Conservation (phyloP, 495 filamentous ascomycete genomes). For the Penicillium coprophilum region DNA sequence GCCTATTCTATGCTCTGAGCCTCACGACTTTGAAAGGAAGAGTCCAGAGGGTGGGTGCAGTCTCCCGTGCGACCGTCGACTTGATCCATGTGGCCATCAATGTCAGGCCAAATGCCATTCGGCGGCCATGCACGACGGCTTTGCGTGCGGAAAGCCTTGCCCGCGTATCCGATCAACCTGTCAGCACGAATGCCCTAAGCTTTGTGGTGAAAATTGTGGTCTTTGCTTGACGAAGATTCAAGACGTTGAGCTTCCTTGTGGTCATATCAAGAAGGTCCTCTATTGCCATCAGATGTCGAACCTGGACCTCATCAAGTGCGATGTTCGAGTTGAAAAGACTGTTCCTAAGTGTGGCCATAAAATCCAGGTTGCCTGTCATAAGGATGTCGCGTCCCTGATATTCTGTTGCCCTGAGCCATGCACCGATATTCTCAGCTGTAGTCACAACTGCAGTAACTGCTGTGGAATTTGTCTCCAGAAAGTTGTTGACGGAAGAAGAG, state of each 20-base stretch:
- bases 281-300: conserved; percentile 1
- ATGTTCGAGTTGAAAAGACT: conserved; percentile 5
- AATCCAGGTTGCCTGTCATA: conserved; percentile 3
- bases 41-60: conserved; percentile 14
- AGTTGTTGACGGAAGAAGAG: background rate
- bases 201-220: conserved; percentile 13
- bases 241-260: conserved; percentile 12
- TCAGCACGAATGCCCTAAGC: conserved; percentile 11
- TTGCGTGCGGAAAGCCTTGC: conserved; percentile 16
- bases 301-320: conserved; percentile 2
- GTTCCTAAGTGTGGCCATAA: conserved; percentile 5
- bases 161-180: conserved; percentile 11
- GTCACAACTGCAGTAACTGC: background rate
- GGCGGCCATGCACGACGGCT: conserved; percentile 11
- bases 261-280: conserved; percentile 3
- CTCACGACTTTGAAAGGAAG: conserved; percentile 57
- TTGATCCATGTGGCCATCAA: conserved; percentile 18
- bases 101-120: conserved; percentile 16
- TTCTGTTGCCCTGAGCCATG: conserved; percentile 10
- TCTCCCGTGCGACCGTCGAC: conserved; percentile 15
- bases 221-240: conserved; percentile 5
- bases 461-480: conserved; percentile 4
- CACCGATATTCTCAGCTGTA: conserved; percentile 8
- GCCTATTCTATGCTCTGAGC: conserved; percentile 49
- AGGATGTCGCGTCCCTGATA: conserved; percentile 5